Evolutionary conservation across 305 asterid species (phyloP).

Genomic region (Fraxinus sp.): DNA sequence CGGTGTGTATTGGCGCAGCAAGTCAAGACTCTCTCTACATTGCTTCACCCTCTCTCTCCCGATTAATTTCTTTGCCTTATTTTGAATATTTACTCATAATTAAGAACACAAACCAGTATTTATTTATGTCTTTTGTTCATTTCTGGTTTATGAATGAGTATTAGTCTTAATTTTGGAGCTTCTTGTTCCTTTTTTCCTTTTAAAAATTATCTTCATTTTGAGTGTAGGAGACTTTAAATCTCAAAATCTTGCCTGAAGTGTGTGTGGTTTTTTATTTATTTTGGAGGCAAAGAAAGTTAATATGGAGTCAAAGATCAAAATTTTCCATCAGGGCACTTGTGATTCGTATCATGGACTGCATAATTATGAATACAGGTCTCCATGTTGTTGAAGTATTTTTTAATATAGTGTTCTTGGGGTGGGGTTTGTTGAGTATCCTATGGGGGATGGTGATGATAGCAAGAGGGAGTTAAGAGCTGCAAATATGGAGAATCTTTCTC

Average conservation of each 20-base stretch:
- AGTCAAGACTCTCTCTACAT: conserved; percentile 3
- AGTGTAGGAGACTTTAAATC: neutral
- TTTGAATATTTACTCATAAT: neutral
- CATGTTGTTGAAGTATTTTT: conserved; percentile 13
- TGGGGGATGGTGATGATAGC: conserved; percentile 54
- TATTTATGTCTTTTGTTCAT: neutral
- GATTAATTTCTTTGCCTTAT: conserved; percentile 8
- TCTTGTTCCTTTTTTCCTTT: neutral
- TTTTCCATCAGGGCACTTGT: conserved; percentile 40
- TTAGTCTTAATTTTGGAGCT: neutral
- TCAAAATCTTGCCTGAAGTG: conserved; percentile 9
- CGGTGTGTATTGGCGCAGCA: neutral
- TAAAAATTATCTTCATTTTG: neutral
- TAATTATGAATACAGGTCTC: conserved; percentile 19
- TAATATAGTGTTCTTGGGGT: neutral
- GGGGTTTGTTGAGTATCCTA: conserved; percentile 18
- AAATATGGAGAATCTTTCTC: conserved; percentile 67
- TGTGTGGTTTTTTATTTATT: conserved; percentile 18
- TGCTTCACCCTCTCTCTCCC: conserved; percentile 10
- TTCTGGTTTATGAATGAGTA: conserved; percentile 15
- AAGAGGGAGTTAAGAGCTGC: conserved; percentile 35
- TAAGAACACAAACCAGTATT: conserved; percentile 12
- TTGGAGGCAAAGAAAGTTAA: conserved; percentile 31
- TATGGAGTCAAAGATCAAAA: conserved; percentile 48
- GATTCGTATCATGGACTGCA: conserved; percentile 38